Conservation (phyloP, 306 rosid genomes). For the Calophaca sinica region DNA sequence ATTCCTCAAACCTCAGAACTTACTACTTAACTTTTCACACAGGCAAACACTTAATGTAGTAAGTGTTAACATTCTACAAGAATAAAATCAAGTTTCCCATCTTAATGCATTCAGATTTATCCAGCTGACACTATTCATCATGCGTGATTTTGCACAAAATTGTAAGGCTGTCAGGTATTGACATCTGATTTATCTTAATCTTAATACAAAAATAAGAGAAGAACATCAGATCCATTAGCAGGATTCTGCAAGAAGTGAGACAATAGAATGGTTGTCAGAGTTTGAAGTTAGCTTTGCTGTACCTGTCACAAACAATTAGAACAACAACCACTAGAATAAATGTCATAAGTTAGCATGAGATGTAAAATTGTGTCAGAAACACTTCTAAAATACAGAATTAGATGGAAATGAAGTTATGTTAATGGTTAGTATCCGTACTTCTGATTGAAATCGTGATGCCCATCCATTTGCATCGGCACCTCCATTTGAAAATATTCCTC, state of each 20-base stretch:
- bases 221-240: constrained; percentile 43
- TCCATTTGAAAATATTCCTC: constrained; percentile 94
- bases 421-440: constrained; percentile 99
- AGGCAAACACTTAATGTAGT: constrained; percentile 34
- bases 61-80: constrained; percentile 43
- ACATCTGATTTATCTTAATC: constrained; percentile 36
- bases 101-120: constrained; percentile 41
- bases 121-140: constrained; percentile 44
- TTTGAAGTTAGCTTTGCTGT: constrained; percentile 72
- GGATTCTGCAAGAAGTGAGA: constrained; percentile 51
- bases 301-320: constrained; percentile 72
- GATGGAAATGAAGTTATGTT: constrained; percentile 96
- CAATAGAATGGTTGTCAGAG: constrained; percentile 53
- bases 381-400: constrained; percentile 80
- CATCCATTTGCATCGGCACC: constrained; percentile 90
- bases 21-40: constrained; percentile 18
- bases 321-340: constrained; percentile 63
- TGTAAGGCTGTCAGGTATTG: constrained; percentile 35
- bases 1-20: constrained; percentile 34
- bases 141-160: constrained; percentile 38
- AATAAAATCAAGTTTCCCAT: constrained; percentile 41
- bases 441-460: constrained; percentile 99
- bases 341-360: constrained; percentile 73
- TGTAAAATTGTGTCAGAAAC: constrained; percentile 78
- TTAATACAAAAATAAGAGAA: constrained; percentile 44